Conservation (phyloP, 2,329 filamentous ascomycete genomes). For the Thelonectria olida region DNA sequence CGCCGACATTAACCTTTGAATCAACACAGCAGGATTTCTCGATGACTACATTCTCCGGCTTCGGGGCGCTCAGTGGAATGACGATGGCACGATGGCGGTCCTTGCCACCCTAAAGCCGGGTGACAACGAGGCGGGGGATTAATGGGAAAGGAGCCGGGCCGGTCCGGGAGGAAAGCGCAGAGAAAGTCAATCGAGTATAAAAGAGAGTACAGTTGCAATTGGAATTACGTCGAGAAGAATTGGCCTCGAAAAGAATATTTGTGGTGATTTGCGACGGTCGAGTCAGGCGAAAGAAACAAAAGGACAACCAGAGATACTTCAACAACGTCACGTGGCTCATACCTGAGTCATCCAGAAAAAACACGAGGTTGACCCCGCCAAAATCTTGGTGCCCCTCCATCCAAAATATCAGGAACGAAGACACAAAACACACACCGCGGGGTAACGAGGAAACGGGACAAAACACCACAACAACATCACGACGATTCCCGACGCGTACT, state of each 20-base stretch:
- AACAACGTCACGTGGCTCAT: constrained; percentile 7
- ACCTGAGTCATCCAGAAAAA: constrained; percentile 15
- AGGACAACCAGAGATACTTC: not conserved
- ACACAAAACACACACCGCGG: constrained; percentile 10
- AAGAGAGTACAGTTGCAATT: not conserved
- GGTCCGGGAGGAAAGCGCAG: constrained; percentile 2
- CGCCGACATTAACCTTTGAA: not conserved
- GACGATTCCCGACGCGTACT: not conserved
- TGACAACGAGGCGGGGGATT: constrained; percentile 3
- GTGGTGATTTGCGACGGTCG: not conserved
- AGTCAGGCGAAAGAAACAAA: not conserved
- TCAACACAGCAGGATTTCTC: not conserved
- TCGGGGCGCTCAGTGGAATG: constrained; percentile 32
- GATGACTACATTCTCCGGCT: constrained; percentile 25
- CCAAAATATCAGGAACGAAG: constrained; percentile 1
- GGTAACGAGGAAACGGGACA: constrained; percentile 4
- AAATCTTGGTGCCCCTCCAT: constrained; percentile 13
- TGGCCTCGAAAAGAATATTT: not conserved
- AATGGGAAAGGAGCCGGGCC: not conserved
- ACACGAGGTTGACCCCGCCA: constrained; percentile 9
- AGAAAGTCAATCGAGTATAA: not conserved
- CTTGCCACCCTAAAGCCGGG: constrained; percentile 5
- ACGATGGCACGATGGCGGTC: constrained; percentile 21
- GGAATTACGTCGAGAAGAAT: not conserved
- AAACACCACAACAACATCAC: not conserved